Evolutionary conservation across 768 basidiomycete genomes (phyloP), one percentile per base, ranked within the genome.

Genomic region (Punctularia strigosozonata): DNA sequence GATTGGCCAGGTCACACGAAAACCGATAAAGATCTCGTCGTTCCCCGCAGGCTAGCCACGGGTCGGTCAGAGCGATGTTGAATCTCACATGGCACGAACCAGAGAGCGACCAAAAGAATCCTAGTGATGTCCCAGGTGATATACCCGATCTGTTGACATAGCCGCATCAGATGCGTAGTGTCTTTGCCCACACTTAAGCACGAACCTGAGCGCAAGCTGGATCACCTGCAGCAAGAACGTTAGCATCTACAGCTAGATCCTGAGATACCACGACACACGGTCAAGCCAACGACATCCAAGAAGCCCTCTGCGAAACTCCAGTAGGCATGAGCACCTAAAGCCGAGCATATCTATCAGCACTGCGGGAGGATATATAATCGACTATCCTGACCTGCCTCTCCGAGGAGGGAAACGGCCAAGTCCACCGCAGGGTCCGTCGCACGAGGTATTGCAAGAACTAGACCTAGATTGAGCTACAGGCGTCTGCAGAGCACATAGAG

Each of bases 51-150:
- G 71, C 70, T 73, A 42, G 43, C 53, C 14, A n/a, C 6, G 19
- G 6, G 38, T 14, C 15, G 6, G 32, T 30, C 33, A 32, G 26
- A 39, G 37, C 17, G 31, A 25, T 14, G 22, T 31, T 31, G 26
- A 32, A 37, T n/a, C 21, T 22, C 17, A 20, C 13, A 28, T 38
- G 17, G n/a, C 25, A 25, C 55, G 21, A 48, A 77, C 78, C 76
- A 52, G 71, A 73, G 5, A 80, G 58, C 12, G 74, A 70, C 77
- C 77, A 83, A 50, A 83, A 79, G 55, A 85, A 79, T 5, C 82
- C 82, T 14, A 79, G 55, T 1, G 77, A 73, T 6, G 77, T 75
- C 4, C 78, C 78, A 13, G 79, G 69, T 5, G 75, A 68, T 64
- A 85, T 77, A 4, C 80, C 82, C 39, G 68, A 71, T 20, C 77